Evolutionary conservation across 768 basidiomycete genomes (phyloP).

Genomic region (Mycena venus): DNA sequence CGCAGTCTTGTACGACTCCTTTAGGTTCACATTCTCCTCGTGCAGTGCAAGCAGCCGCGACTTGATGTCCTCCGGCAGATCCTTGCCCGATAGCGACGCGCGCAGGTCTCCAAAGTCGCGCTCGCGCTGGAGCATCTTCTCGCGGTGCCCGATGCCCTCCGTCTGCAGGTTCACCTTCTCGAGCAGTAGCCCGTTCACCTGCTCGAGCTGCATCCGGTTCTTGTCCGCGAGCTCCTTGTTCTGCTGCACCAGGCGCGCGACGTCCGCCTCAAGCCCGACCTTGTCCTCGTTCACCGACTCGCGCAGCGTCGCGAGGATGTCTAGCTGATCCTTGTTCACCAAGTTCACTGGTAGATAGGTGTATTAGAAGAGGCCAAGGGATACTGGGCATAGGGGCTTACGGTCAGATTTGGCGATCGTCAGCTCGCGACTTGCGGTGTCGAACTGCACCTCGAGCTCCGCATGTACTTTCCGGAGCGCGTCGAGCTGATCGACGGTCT

Average conservation of each 20-base stretch:
- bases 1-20: slow-evolving; percentile 77
- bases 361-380: slow-evolving; percentile 12
- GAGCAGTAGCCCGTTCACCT: slow-evolving; percentile 84
- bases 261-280: slow-evolving; percentile 76
- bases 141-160: slow-evolving; percentile 91
- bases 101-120: slow-evolving; percentile 90
- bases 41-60: slow-evolving; percentile 79
- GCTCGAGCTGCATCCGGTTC: slow-evolving; percentile 92
- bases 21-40: slow-evolving; percentile 79
- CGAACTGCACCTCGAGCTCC: slow-evolving; percentile 79
- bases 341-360: slow-evolving; percentile 75
- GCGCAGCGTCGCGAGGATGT: slow-evolving; percentile 87
- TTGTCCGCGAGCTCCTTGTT: slow-evolving; percentile 84
- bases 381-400: slow-evolving; percentile 53
- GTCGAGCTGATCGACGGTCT: slow-evolving; percentile 88
- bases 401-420: slow-evolving; percentile 89
- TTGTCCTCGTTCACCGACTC: slow-evolving; percentile 94
- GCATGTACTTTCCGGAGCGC: slow-evolving; percentile 73
- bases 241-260: slow-evolving; percentile 72
- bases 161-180: slow-evolving; percentile 94
- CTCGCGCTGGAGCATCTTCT: slow-evolving; percentile 88
- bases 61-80: slow-evolving; percentile 87
- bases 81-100: slow-evolving; percentile 81
- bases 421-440: slow-evolving; percentile 74
- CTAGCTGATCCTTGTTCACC: slow-evolving; percentile 93